Evolutionary conservation across 1,139 yeast genomes (phyloP).

Genomic region (Debaryomycetaceae sp.): DNA sequence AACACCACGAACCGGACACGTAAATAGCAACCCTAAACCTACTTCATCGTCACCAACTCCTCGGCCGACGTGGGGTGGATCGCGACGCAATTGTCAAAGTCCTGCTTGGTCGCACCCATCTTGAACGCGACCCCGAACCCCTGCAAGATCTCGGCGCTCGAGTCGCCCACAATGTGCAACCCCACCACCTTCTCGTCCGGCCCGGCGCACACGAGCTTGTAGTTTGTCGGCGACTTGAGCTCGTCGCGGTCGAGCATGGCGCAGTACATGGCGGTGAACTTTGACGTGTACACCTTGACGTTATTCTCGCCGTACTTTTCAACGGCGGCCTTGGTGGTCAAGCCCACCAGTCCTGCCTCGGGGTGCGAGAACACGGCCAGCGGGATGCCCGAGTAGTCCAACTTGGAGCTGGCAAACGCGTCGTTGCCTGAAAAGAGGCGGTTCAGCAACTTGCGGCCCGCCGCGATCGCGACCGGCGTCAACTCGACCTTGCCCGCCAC

Average conservation of each 20-base stretch:
- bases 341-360: conserved; percentile 90
- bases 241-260: conserved; percentile 61
- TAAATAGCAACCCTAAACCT: conserved; percentile 6
- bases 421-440: conserved; percentile 76
- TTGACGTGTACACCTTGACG: conserved; percentile 71
- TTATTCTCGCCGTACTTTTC: conserved; percentile 71
- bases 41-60: conserved; percentile 83
- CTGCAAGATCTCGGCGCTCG: conserved; percentile 85
- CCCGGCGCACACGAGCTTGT: conserved; percentile 73
- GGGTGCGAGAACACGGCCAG: conserved; percentile 94
- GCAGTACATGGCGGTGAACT: conserved; percentile 86
- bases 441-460: conserved; percentile 89
- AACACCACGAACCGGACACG: no score
- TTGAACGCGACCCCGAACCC: conserved; percentile 97
- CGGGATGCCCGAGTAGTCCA: conserved; percentile 79
- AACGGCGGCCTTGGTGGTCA: conserved; percentile 67
- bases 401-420: conserved; percentile 53
- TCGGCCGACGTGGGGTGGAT: conserved; percentile 98
- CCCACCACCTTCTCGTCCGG: conserved; percentile 90
- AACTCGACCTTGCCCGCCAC: conserved; percentile 85
- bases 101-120: conserved; percentile 96
- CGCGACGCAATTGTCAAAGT: conserved; percentile 92
- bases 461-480: conserved; percentile 98
- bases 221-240: conserved; percentile 77
- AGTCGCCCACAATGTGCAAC: conserved; percentile 83